These are phyloP conservation scores for Neonectria faginata DNA, from an alignment of 2,329 filamentous ascomycete species.

Conservation along the genomic window DNA sequence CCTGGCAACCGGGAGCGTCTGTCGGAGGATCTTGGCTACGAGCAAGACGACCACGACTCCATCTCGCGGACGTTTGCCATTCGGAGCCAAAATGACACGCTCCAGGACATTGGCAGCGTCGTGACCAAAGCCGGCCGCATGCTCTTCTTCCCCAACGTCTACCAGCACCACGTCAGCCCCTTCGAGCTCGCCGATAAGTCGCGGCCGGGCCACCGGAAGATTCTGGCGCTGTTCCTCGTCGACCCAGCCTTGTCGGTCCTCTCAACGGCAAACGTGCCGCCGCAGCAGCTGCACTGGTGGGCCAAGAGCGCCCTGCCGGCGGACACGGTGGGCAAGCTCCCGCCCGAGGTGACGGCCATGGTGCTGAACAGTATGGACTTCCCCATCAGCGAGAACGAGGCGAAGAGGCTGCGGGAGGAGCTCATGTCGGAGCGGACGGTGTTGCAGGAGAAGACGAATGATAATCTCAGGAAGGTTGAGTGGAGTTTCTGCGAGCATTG, in stretches of 20 bases:
- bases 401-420: slow-evolving; percentile 40
- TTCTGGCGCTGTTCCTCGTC: slow-evolving; percentile 71
- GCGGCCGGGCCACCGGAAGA: slow-evolving; percentile 67
- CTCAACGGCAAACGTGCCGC: slow-evolving; percentile 59
- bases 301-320: slow-evolving; percentile 4
- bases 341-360: slow-evolving; percentile 39
- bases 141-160: slow-evolving; percentile 66
- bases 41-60: slow-evolving; percentile 50
- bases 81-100: slow-evolving; percentile 20
- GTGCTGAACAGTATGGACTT: slow-evolving; percentile 39
- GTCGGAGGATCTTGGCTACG: slow-evolving; percentile 27
- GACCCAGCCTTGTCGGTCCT: slow-evolving; percentile 63
- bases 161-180: slow-evolving; percentile 63
- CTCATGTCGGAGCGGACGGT: slow-evolving; percentile 46
- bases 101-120: slow-evolving; percentile 60
- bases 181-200: slow-evolving; percentile 65
- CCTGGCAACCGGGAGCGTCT: slow-evolving; percentile 47
- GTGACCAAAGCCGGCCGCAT: slow-evolving; percentile 60
- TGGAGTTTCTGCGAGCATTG: slow-evolving; percentile 47
- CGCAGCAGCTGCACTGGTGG: slow-evolving; percentile 57
- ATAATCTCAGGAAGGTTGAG: neutral
- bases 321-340: slow-evolving; percentile 27
- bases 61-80: slow-evolving; percentile 54
- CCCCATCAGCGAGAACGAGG: slow-evolving; percentile 39
- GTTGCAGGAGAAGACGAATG: slow-evolving; percentile 18